Conservation (phyloP, 495 filamentous ascomycete species). For the Chaetomium tenue region DNA sequence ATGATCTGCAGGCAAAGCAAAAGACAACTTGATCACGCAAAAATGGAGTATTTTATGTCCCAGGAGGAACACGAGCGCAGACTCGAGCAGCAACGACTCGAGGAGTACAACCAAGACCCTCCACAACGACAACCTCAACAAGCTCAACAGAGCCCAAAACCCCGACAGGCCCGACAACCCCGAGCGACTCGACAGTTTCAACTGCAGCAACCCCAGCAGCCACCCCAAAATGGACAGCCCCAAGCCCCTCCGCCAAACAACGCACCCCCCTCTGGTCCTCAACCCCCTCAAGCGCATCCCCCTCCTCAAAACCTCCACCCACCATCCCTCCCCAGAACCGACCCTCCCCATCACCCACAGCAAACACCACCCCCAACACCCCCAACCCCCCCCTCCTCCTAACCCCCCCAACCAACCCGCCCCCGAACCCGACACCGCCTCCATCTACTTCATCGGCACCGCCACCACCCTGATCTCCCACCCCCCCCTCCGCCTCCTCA, state of each 20-base stretch:
- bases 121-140: neutral
- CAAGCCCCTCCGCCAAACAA: constrained; percentile 10
- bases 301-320: constrained; percentile 25
- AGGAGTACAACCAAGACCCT: neutral
- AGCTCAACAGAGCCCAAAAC: neutral
- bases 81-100: constrained; percentile 4
- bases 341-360: constrained; percentile 22
- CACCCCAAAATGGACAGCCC: neutral
- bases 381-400: neutral
- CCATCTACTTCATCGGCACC: constrained; percentile 59
- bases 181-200: neutral
- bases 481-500: constrained; percentile 62
- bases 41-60: constrained; percentile 27
- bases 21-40: neutral
- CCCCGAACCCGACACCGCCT: constrained; percentile 12
- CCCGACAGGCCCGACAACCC: no score
- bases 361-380: constrained; percentile 23
- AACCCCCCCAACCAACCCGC: neutral
- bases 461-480: constrained; percentile 67
- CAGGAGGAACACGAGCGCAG: constrained; percentile 18
- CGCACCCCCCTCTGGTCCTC: constrained; percentile 25
- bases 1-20: neutral
- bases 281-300: constrained; percentile 29
- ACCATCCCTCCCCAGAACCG: constrained; percentile 19
- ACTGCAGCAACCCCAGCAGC: neutral